Evolutionary conservation across 2,329 filamentous ascomycete genomes (phyloP).

Genomic region (Tothia fuscella): DNA sequence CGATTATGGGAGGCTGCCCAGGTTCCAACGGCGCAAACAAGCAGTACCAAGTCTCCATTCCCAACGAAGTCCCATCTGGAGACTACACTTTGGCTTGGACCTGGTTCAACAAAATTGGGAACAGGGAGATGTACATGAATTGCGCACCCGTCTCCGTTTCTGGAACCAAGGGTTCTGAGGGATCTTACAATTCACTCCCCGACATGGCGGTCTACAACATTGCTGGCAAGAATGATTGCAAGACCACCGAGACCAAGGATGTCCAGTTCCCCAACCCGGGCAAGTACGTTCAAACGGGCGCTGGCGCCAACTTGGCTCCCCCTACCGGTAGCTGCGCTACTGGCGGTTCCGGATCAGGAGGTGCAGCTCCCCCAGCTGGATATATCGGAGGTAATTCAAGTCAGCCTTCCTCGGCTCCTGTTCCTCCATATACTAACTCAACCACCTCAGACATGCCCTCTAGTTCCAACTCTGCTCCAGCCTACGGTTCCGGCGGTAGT

Average conservation of each 20-base stretch:
- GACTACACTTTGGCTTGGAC: slow-evolving; percentile 77
- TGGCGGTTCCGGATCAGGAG: neutral
- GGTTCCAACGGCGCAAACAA: slow-evolving; percentile 44
- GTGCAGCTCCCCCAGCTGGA: neutral
- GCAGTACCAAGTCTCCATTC: slow-evolving; percentile 56
- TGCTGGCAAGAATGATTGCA: slow-evolving; percentile 37
- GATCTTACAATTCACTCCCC: slow-evolving; percentile 50
- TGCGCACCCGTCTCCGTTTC: slow-evolving; percentile 65
- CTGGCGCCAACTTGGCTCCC: slow-evolving; percentile 14
- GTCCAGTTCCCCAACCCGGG: slow-evolving; percentile 61
- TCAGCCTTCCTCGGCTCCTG: neutral
- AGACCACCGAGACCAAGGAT: slow-evolving; percentile 41
- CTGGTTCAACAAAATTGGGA: slow-evolving; percentile 87
- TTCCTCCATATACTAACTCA: neutral
- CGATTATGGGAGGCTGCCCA: slow-evolving; percentile 77
- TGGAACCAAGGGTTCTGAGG: slow-evolving; percentile 31
- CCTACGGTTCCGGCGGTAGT: neutral
- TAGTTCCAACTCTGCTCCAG: no score
- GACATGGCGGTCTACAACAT: slow-evolving; percentile 68
- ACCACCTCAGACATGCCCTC: neutral
- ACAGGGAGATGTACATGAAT: slow-evolving; percentile 97
- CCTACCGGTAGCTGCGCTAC: slow-evolving; percentile 17
- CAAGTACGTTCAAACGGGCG: slow-evolving; percentile 35
- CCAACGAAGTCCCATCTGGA: slow-evolving; percentile 54
- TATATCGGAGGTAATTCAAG: no score